A percentile compares a stretch with the other conserved stretches of the same genome.
phyloP scores from a whole-genome alignment of 257 asterid genomes.

The Fraxinus pennsylvanica region DNA sequence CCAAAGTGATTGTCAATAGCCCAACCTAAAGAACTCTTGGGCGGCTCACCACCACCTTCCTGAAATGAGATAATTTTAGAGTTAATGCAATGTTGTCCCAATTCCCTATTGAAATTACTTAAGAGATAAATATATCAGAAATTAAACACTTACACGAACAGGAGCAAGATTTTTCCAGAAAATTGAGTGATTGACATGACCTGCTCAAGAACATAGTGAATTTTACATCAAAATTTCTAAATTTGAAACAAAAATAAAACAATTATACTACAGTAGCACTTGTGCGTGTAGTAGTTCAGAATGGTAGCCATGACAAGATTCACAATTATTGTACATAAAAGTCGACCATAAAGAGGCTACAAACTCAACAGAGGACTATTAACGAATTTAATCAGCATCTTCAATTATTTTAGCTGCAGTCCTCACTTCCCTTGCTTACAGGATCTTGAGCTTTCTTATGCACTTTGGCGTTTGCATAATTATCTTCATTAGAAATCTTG shows the following conservation, averaged over 20 bases:
- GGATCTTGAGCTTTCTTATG: not conserved
- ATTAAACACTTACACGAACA: constrained; percentile 44
- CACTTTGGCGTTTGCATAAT: not conserved
- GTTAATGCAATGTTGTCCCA: not conserved
- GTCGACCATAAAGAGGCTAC: not conserved
- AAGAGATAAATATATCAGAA: not conserved
- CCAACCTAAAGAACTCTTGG: constrained; percentile 61
- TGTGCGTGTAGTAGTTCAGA: not conserved
- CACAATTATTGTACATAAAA: not conserved
- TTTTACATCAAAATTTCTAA: not conserved
- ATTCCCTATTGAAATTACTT: not conserved
- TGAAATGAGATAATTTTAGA: constrained; percentile 32
- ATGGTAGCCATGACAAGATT: not conserved
- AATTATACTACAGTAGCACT: not conserved
- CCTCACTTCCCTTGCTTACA: not conserved
- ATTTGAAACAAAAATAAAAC: not conserved
- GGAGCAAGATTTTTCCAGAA: constrained; percentile 90
- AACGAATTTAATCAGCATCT: not conserved
- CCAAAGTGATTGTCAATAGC: constrained; percentile 69
- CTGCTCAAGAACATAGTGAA: constrained; percentile 29
- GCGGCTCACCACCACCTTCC: constrained; percentile 90
- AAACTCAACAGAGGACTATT: not conserved
- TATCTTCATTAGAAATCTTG: not conserved
- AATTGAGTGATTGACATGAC: constrained; percentile 80
- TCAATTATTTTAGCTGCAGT: not conserved